Percentiles rank a stretch among this genome's conserved stretches.
These are phyloP conservation scores for Apocynum venetum DNA, from an alignment of 257 asterid genomes.

Conservation along the genomic window DNA sequence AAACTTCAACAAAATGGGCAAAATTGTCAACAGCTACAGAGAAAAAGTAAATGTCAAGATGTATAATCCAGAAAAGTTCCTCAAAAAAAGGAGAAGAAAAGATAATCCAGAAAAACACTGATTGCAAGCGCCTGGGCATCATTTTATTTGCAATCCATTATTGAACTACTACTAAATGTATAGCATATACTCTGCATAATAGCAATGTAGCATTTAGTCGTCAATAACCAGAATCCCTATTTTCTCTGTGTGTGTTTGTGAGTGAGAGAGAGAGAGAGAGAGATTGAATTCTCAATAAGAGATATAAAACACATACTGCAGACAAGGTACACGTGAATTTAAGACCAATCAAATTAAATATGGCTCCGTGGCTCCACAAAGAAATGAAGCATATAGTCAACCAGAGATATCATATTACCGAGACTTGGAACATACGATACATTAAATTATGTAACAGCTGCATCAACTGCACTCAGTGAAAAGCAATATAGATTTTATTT, in stretches of 20 bases:
- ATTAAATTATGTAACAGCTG: slow-evolving; percentile 18
- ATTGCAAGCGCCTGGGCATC: not conserved
- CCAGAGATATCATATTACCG: not conserved
- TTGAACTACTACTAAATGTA: not conserved
- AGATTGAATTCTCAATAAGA: not conserved
- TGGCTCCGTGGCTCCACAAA: not conserved
- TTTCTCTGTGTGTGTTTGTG: not conserved
- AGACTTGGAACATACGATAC: not conserved
- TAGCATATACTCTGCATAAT: not conserved
- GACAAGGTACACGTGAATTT: not conserved
- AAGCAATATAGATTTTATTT: not conserved
- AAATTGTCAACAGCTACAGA: not conserved
- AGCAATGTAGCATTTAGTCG: not conserved
- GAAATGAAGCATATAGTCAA: slow-evolving; percentile 6
- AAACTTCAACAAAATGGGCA: not conserved
- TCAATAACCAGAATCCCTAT: too few relatives aligned
- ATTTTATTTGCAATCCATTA: not conserved
- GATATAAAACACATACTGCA: not conserved
- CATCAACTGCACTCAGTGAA: not conserved
- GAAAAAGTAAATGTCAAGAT: not conserved
- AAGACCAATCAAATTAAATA: not conserved
- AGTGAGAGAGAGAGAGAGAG: not conserved
- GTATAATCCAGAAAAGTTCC: too few relatives aligned
- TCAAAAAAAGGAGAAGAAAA: not conserved
- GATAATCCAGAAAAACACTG: not conserved